Percentiles rank a stretch among this genome's conserved stretches.
These are phyloP conservation scores for Baudoinia panamericana DNA, from an alignment of 495 filamentous ascomycete species.

Conservation along the genomic window DNA sequence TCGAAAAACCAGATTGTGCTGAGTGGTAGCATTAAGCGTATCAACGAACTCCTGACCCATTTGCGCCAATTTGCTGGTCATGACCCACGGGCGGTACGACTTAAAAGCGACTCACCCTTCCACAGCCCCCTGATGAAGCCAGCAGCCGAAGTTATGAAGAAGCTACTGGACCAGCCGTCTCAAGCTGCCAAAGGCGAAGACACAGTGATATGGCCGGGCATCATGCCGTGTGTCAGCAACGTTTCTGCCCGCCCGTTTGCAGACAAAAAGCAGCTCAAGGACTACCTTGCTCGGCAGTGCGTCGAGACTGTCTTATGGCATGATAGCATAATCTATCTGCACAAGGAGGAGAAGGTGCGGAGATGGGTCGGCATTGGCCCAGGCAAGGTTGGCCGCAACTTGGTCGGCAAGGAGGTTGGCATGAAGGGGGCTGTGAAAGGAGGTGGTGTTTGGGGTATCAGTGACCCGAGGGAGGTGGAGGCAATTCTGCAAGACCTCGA, in stretches of 20 bases:
- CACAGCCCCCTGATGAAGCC: conserved; percentile 89
- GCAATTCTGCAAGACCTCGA: conserved; percentile 59
- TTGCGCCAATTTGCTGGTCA: conserved; percentile 85
- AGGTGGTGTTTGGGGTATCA: conserved; percentile 89
- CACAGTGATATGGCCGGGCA: conserved; percentile 55
- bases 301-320: conserved; percentile 90
- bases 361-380: conserved; percentile 92
- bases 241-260: conserved; percentile 67
- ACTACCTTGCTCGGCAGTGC: conserved; percentile 61
- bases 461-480: conserved; percentile 68
- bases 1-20: conserved; percentile 92
- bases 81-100: conserved; percentile 73
- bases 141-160: conserved; percentile 57
- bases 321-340: conserved; percentile 79
- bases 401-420: conserved; percentile 92
- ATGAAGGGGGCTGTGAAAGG: conserved; percentile 73
- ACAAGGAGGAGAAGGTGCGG: conserved; percentile 69
- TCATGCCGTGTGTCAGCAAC: conserved; percentile 72
- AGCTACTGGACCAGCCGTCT: conserved; percentile 39
- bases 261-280: conserved; percentile 56
- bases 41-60: conserved; percentile 75
- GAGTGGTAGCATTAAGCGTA: conserved; percentile 72
- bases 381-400: conserved; percentile 83
- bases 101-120: conserved; percentile 86
- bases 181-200: conserved; percentile 36